Base-by-base conservation (phyloP, 441 rosid species). In the Erodium chrysanthum region DNA sequence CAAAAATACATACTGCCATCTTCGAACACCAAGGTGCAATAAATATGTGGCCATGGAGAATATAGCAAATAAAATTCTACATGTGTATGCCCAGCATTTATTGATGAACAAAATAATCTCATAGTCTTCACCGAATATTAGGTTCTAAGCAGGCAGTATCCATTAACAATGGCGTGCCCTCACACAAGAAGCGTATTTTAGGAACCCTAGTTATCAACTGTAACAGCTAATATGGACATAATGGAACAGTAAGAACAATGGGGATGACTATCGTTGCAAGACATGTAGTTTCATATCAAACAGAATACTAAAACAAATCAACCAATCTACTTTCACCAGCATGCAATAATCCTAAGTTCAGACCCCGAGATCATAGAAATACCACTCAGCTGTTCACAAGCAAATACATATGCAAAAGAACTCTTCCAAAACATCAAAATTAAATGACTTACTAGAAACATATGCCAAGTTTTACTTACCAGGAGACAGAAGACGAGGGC, bases 401-500 rank as follows among this genome's bases (percentile, higher is more conserved):
- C 62, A 58, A 58, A 58, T 21, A 23, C 21, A 7, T 18, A 12
- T 18, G 8, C 7, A 10, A 4, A 58, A 2, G 12, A 20, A 58
- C 14, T 21, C 62, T 21, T 21, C 27, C 29, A 20, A 58, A 9
- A 58, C 22, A 58, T 22, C 59, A 52, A 58, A 25, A 61, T 23
- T n/a, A 25, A 5, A 27, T 12, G 65, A 17, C 65, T 61, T 27
- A 20, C 50, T 37, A 18, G 37, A 70, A n/a, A 15, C 27, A 42
- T 15, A 67, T 31, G 48, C 3, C 22, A 7, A 22, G 63, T 68
- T 56, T 59, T 61, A 23, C 82, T 75, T 82, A 92, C 98, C 92
- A 75, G 89, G 80, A 71, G 87, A 89, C 69, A 81, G 75, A 61
- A 87, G 68, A 64, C 94, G 85, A 65, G 87, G 74, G 68, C 92